Evolutionary conservation across 2,329 filamentous ascomycete genomes (phyloP), one percentile per base, ranked within the genome.

Genomic region (Sphaceloma murrayae): DNA sequence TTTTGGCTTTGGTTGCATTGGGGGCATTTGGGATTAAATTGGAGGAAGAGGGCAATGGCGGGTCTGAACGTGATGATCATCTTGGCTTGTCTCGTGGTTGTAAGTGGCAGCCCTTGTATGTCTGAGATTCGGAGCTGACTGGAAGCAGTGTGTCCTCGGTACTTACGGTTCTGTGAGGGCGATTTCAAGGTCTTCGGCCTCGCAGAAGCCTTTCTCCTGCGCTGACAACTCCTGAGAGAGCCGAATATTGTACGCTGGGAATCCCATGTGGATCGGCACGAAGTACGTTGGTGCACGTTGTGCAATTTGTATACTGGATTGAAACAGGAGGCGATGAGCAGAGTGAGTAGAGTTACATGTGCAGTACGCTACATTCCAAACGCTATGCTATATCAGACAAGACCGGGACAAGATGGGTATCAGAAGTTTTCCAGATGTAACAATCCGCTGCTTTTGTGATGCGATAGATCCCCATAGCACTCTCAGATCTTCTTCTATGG

Each of bases 31-130:
- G 64, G 65, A 34, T 59, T 59, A 19, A 64, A 60, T 27, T 64
- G 62, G 48, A 56, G 56, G 18, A 73, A 70, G 55, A 61, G 57
- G 7, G 45, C 50, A 3, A 52, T 72, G 32, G 66, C 65, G 2
- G 46, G 63, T 2, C 16, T 69, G 13, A 73, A 73, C 42, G 38
- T 61, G 2, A 32, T 58, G 1, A 62, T 69, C 19, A 61, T 69
- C 13, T 13, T 36, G 3, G 27, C 56, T 18, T 45, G 43, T n/a
- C 16, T 40, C n/a, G 39, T 39, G 8, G 33, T 47, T 24, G 46
- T 48, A 26, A 48, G 39, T 45, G n/a, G n/a, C 6, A 21, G 5
- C n/a, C 14, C 8, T 5, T 22, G 9, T 2, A 7, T 5, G 3
- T 17, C 11, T 16, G 2, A 18, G 16, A 5, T 18, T 24, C 13